Conservation (phyloP, 352 stramenopile genomes). For the Phytopythium helicoides region DNA sequence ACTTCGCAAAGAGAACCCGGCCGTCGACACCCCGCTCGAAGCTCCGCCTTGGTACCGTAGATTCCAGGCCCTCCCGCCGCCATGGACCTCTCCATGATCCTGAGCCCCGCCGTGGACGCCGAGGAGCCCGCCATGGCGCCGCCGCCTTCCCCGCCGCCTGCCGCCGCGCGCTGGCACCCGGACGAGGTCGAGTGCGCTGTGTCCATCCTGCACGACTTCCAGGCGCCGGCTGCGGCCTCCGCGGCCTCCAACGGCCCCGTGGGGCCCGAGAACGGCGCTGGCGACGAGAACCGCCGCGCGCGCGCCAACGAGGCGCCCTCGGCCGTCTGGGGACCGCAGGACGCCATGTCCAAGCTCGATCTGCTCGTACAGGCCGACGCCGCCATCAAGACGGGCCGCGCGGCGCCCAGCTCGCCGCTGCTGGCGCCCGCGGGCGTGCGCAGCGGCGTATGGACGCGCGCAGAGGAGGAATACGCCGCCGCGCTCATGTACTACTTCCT, state of each 20-base stretch:
- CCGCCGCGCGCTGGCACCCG: conserved; percentile 24
- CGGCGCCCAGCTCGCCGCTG: not conserved
- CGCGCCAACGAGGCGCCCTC: conserved; percentile 6
- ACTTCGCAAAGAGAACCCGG: too few relatives aligned
- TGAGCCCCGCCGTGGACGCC: conserved; percentile 38
- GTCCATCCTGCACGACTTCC: conserved; percentile 64
- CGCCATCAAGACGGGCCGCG: conserved; percentile 41
- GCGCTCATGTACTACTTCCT: conserved; percentile 70
- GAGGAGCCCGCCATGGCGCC: conserved; percentile 1
- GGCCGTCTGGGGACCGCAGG: conserved; percentile 11
- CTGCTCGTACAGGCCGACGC: conserved; percentile 68
- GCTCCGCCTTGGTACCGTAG: not conserved
- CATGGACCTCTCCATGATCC: conserved; percentile 60
- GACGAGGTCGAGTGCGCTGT: conserved; percentile 63
- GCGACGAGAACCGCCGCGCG: not conserved
- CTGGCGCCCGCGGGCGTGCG: conserved; percentile 15
- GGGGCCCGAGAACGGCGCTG: too few relatives aligned
- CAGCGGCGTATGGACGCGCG: conserved; percentile 59
- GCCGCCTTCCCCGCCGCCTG: conserved; percentile 3
- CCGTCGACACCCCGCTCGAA: too few relatives aligned
- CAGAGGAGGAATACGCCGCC: conserved; percentile 64
- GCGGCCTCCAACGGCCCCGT: too few relatives aligned
- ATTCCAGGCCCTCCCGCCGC: too few relatives aligned
- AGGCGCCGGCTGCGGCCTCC: too few relatives aligned
- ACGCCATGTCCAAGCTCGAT: conserved; percentile 51